Evolutionary conservation across 805 yeast species (phyloP), one percentile per base, ranked within the genome.

Genomic region (Hanseniaspora hatyaiensis): DNA sequence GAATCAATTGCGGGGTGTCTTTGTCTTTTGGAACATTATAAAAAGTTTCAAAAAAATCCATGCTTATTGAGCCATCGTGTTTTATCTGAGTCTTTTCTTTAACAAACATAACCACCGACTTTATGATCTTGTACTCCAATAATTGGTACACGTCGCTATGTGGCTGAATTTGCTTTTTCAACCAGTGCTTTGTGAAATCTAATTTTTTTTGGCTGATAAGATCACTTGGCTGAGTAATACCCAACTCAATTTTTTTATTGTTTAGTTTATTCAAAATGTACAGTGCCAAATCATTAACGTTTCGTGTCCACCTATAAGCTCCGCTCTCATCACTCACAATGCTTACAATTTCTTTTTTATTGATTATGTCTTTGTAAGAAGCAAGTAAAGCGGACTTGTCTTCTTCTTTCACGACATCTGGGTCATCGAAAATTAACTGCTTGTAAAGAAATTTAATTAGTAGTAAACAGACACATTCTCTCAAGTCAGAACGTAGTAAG

Each of bases 291-390:
- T 82, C 70, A 53, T 77, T 73, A 22, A 84, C 74, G 61, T 85
- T 85, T 58, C 84, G 75, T 0, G 95, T 85, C 95, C 95, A 85
- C 65, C 87, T 84, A 50, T 84, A 77, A 60, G 82, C 83, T 1
- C 94, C 95, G 56, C 80, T 82, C 51, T 82, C 85, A 63, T 85
- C 94, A 29, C 86, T 76, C 15, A 85, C 85, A 39, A 85, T 81
- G 28, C 88, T 81, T 47, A 82, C 65, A 34, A 86, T 74, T 56
- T 84, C 89, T 44, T 70, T 77, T 61, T 81, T 85, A 48, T 85
- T 68, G 42, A 63, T 67, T 46, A 65, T 61, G 49, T 72, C 58
- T 34, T 69, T 61, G 41, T 67, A 68, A 18, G 65, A 59, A 34
- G 62, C 56, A 26, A 65, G 53, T 44, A 66, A 55, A 45, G 68